These are phyloP conservation scores for Alternaria postmessia DNA, from an alignment of 2,329 filamentous ascomycete species.

Conservation along the genomic window DNA sequence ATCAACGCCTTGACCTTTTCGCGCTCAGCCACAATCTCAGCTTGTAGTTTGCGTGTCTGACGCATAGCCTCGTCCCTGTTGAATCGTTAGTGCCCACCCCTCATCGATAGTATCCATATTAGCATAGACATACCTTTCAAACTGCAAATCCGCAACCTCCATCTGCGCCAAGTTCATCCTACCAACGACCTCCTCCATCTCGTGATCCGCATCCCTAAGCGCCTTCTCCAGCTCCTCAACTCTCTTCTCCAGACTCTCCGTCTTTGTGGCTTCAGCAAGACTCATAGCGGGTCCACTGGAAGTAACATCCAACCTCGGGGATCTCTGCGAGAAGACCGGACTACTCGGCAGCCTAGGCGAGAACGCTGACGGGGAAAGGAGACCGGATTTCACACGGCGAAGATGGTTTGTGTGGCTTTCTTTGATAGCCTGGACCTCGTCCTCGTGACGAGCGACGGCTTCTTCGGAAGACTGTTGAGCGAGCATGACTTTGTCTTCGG, in stretches of 20 bases:
- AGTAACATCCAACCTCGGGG: slow-evolving; percentile 68
- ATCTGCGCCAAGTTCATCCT: slow-evolving; percentile 85
- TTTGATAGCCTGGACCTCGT: slow-evolving; percentile 77
- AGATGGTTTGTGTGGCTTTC: slow-evolving; percentile 81
- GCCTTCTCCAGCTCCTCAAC: slow-evolving; percentile 87
- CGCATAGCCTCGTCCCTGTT: slow-evolving; percentile 74
- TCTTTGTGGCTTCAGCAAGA: slow-evolving; percentile 74
- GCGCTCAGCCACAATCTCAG: slow-evolving; percentile 70
- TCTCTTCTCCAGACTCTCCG: slow-evolving; percentile 77
- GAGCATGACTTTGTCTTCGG: slow-evolving; percentile 84
- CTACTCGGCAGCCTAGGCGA: slow-evolving; percentile 69
- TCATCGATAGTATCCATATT: too few relatives aligned
- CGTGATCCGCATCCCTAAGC: slow-evolving; percentile 74
- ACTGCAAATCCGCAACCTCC: slow-evolving; percentile 80
- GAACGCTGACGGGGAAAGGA: slow-evolving; percentile 59
- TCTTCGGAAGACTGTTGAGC: slow-evolving; percentile 90
- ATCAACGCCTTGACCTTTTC: slow-evolving; percentile 64
- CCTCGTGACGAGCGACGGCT: slow-evolving; percentile 81
- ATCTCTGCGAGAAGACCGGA: slow-evolving; percentile 67
- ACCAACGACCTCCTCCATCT: slow-evolving; percentile 85
- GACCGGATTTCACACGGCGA: slow-evolving; percentile 69
- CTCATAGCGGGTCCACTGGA: slow-evolving; percentile 67
- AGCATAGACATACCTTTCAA: slow-evolving; percentile 60
- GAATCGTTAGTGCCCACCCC: slow-evolving; percentile 23
- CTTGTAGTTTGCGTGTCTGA: slow-evolving; percentile 74